phyloP scores from a whole-genome alignment of 2,329 filamentous ascomycete genomes.

The Aspergillus sp. region DNA sequence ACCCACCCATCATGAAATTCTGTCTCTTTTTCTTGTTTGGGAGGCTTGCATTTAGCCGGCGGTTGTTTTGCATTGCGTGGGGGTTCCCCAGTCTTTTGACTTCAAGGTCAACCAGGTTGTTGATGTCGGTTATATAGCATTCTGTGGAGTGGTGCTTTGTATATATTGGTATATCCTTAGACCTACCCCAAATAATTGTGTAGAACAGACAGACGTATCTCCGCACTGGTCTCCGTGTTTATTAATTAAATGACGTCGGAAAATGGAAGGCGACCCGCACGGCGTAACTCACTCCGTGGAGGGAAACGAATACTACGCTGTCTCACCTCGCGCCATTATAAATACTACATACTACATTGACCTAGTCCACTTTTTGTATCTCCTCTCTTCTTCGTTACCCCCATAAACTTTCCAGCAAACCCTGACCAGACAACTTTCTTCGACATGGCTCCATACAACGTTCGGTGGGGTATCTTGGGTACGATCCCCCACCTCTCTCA shows the following conservation, averaged over 20 bases:
- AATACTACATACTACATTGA: conserved; percentile 3
- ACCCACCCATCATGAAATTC: conserved; percentile 2
- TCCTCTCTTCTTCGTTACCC: background rate
- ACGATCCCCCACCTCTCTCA: conserved; percentile 15
- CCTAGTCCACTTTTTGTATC: background rate
- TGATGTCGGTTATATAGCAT: background rate
- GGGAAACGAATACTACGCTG: conserved; percentile 2
- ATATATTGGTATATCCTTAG: conserved; percentile 7
- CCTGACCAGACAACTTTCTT: background rate
- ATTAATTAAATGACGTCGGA: conserved; percentile 7
- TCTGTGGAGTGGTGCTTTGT: background rate
- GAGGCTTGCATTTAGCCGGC: conserved; percentile 19
- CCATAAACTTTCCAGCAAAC: background rate
- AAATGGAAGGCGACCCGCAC: conserved; percentile 24
- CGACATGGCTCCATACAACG: conserved; percentile 34
- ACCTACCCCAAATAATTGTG: background rate
- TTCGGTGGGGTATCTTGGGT: conserved; percentile 48
- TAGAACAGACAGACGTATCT: background rate
- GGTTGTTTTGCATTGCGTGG: conserved; percentile 18
- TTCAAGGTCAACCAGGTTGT: conserved; percentile 3
- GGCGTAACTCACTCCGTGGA: conserved; percentile 21
- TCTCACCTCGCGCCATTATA: background rate
- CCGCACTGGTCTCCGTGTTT: background rate
- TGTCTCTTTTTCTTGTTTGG: conserved; percentile 5
- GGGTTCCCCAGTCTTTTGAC: background rate